Conservation (phyloP, 2,329 filamentous ascomycete genomes). For the Venturia asperata region DNA sequence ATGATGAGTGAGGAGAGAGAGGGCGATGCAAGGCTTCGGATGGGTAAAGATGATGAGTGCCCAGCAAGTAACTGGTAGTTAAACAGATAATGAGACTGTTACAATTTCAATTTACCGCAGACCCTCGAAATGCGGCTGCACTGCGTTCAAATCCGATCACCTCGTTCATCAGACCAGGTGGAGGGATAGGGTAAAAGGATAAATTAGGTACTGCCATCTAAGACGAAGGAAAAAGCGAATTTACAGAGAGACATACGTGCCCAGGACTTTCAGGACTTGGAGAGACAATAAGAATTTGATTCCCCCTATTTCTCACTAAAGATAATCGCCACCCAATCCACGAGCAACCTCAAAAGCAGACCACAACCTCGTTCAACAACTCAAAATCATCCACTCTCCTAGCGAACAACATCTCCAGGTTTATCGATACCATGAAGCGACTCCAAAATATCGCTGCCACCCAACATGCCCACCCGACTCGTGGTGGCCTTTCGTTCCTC, state of each 20-base stretch:
- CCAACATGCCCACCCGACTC: slow-evolving; percentile 55
- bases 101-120: no score
- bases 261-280: background rate
- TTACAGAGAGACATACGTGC: background rate
- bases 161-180: background rate
- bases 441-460: slow-evolving; percentile 80
- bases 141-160: no score
- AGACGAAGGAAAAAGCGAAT: background rate
- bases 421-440: slow-evolving; percentile 72
- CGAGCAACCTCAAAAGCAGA: background rate
- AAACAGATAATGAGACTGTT: no score
- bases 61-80: no score
- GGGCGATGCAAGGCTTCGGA: no score
- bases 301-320: slow-evolving; percentile 4
- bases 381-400: slow-evolving; percentile 13
- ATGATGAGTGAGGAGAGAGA: no score
- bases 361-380: background rate
- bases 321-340: slow-evolving; percentile 5
- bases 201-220: background rate
- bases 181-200: background rate
- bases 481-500: slow-evolving; percentile 44
- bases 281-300: slow-evolving; percentile 8
- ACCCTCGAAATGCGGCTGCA: no score
- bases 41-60: no score
- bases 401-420: slow-evolving; percentile 46